Percentiles rank a stretch among this genome's conserved stretches.
These are phyloP conservation scores for Erysiphe pulchra DNA, from an alignment of 2,329 filamentous ascomycete species.

Conservation along the genomic window DNA sequence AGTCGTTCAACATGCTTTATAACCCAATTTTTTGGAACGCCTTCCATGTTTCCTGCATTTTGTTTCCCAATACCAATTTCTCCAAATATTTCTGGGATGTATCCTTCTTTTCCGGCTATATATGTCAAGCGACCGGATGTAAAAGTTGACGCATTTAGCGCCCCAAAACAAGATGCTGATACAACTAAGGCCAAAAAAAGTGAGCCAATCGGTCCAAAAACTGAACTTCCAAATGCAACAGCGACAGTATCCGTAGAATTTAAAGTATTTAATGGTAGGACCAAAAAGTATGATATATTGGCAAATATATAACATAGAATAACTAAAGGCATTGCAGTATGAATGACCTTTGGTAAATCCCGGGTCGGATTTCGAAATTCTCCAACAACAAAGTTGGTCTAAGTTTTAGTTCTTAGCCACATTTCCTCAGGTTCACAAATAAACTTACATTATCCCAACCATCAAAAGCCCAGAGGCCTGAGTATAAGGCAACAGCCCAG, in stretches of 20 bases:
- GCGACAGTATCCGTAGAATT: conserved; percentile 86
- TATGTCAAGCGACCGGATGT: conserved; percentile 83
- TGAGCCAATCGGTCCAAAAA: conserved; percentile 65
- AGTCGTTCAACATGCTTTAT: conserved; percentile 31
- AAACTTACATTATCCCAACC: conserved; percentile 85
- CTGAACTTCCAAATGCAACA: conserved; percentile 71
- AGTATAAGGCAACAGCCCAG: conserved; percentile 88
- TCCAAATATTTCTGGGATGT: conserved; percentile 63
- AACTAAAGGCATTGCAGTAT: conserved; percentile 86
- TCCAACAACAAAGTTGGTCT: conserved; percentile 94
- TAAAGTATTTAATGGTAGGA: conserved; percentile 57
- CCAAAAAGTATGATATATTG: conserved; percentile 84
- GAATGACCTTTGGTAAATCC: conserved; percentile 81
- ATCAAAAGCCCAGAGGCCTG: conserved; percentile 91
- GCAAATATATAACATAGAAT: conserved; percentile 76
- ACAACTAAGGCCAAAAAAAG: conserved; percentile 74
- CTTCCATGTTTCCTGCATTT: conserved; percentile 16
- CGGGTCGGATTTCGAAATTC: conserved; percentile 82
- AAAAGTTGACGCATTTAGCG: conserved; percentile 83
- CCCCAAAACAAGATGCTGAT: conserved; percentile 75
- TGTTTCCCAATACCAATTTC: conserved; percentile 40
- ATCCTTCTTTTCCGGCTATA: conserved; percentile 83
- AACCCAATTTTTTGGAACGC: conserved; percentile 26
- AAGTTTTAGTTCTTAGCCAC: neutral
- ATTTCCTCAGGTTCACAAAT: neutral